Conservation (phyloP, 768 basidiomycete genomes). For the Chalciporus pseudorubinellus region DNA sequence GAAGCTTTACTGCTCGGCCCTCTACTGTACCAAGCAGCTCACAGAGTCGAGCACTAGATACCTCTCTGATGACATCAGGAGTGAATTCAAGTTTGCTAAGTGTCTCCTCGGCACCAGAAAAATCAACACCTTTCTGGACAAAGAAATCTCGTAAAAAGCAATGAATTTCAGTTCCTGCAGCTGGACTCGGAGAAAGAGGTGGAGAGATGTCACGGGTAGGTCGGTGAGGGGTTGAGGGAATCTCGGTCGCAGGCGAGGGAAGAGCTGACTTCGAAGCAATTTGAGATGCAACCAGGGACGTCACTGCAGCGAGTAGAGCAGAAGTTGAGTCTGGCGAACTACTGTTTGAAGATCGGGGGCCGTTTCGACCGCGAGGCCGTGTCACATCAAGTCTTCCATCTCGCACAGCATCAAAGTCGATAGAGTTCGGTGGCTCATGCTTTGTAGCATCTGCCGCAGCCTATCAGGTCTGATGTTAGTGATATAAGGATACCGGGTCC, state of each 20-base stretch:
- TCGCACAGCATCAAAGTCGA: background rate
- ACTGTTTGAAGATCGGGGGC: background rate
- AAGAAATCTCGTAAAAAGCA: background rate
- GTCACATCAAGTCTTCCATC: background rate
- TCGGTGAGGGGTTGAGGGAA: background rate
- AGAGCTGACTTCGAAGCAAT: background rate
- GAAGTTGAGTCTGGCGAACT: background rate
- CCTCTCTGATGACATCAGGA: background rate
- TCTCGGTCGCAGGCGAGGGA: too few species aligned
- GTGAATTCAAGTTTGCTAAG: background rate
- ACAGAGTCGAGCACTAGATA: background rate
- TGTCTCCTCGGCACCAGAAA: too few species aligned
- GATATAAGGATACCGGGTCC: too few species aligned
- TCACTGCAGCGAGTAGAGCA: background rate
- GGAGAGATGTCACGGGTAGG: background rate
- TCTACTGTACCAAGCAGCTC: background rate
- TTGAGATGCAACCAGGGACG: background rate
- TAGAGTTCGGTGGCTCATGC: background rate
- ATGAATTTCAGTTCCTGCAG: background rate
- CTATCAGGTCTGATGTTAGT: background rate
- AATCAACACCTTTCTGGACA: background rate
- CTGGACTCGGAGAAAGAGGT: background rate
- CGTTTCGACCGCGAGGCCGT: background rate
- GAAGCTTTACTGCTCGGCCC: background rate
- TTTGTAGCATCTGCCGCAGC: background rate